Evolutionary conservation across 257 asterid species (phyloP), one percentile per base, ranked within the genome.

Genomic region (Eucommia ulmoides): DNA sequence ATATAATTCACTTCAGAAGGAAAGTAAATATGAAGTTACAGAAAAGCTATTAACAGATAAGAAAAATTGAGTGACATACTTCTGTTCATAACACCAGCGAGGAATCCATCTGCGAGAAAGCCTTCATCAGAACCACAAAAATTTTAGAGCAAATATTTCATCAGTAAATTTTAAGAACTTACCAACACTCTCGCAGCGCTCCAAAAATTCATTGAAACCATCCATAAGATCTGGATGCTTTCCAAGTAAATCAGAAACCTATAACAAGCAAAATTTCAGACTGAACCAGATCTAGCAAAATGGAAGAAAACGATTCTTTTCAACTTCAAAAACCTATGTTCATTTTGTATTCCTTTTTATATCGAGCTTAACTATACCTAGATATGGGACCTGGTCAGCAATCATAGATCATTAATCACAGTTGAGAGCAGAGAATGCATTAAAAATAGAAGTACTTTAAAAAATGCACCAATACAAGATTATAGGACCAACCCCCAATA

Each of bases 201-300:
- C 97, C 64, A 88, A 64, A 70, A 88, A 80, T 53, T 77, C 87
- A 56, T 67, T 68, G 72, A 88, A 88, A 42, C 93, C 94, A 54
- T 82, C 94, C 93, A 84, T 72, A 51, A 88, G 94, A 82, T 88
- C 97, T 50, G 93, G 87, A 76, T 77, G 70, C 50, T 82, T 84
- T 63, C 93, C 95, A 59, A 88, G 79, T 61, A 88, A 60, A 71
- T 82, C 94, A 62, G 74, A 78, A 70, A 88, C 92, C 97, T 88
- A 83, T 41, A 49, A 64, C 20, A 23, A 59, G 51, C 41, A 51
- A 11, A 23, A 23, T 20, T 45, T 45, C 24, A 45, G n/a, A n/a
- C n/a, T n/a, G n/a, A n/a, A n/a, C n/a, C n/a, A n/a, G n/a, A n/a
- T n/a, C n/a, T n/a, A n/a, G n/a, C n/a, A n/a, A n/a, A n/a, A n/a